A percentile compares a stretch with the other conserved stretches of the same genome.
These are phyloP conservation scores for Garcia nutans DNA, from an alignment of 345 rosid species.

Conservation along the genomic window DNA sequence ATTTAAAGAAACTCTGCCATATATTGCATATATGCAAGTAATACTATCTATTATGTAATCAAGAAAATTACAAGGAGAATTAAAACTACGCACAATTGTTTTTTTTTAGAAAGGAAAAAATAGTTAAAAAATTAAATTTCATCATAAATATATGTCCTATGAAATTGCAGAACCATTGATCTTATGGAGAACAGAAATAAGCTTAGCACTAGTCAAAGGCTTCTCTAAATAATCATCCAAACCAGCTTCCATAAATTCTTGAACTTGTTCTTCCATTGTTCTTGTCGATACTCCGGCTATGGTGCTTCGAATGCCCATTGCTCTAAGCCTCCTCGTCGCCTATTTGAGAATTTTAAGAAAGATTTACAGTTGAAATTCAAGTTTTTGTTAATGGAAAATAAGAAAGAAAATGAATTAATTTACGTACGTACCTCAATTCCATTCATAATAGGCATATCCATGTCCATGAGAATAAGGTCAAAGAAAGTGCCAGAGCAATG, in stretches of 20 bases:
- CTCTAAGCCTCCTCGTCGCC: slow-evolving; percentile 70
- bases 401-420: no score
- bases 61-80: no score
- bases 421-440: slow-evolving; percentile 59
- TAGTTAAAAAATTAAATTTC: background rate
- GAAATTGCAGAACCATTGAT: background rate
- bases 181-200: slow-evolving; percentile 42
- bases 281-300: slow-evolving; percentile 70
- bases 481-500: slow-evolving; percentile 56
- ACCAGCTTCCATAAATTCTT: slow-evolving; percentile 73
- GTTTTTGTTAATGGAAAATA: no score
- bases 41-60: no score
- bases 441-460: slow-evolving; percentile 88
- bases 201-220: slow-evolving; percentile 70
- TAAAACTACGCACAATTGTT: background rate
- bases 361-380: no score
- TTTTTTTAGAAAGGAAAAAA: no score
- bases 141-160: background rate
- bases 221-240: slow-evolving; percentile 75
- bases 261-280: slow-evolving; percentile 36
- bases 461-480: slow-evolving; percentile 83
- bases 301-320: slow-evolving; percentile 65
- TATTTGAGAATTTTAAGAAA: slow-evolving; percentile 4
- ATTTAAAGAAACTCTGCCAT: no score
- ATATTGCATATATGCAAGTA: no score